Evolutionary conservation across 2,329 filamentous ascomycete genomes (phyloP), one percentile per base, ranked within the genome.

Genomic region (Nigrograna mackinnonii): DNA sequence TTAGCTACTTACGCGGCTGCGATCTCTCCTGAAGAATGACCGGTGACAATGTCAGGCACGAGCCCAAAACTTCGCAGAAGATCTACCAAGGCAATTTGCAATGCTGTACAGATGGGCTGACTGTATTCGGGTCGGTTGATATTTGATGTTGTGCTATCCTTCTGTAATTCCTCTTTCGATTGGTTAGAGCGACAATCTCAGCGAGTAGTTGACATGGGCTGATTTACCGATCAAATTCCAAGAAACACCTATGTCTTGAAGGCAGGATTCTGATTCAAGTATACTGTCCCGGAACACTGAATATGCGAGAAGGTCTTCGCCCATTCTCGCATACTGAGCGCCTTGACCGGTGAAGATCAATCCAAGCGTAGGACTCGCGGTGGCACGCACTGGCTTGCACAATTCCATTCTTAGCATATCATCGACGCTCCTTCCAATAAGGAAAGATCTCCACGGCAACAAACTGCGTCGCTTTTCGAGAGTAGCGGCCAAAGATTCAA

Each of bases 271-370:
- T n/a, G 26, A 22, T 6, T 35, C 33, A 6, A 17, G 14, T 6
- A 37, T 6, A 32, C 34, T 31, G 12, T 22, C n/a, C 22, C 22
- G 31, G 22, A 54, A 54, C 9, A 36, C 22, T 1, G 42, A 34
- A 18, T 46, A 46, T 5, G 6, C 13, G 13, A 69, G 20, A 1
- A 75, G 55, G 22, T 71, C 63, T 4, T 48, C 43, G 2, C 71
- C 71, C 71, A 75, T 75, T 0, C 56, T 58, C 1, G 43, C 42
- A 65, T 67, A 75, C 30, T 73, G 70, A 2, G 69, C 70, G 17
- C 73, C 72, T 42, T 75, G 72, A 3, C 72, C 72, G 0, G 70
- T 72, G 43, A 75, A 74, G 1, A 75, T 54, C 21, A 49, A 55
- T 41, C 33, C 22, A 7, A 35, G 7, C 6, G 12, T 26, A 1